Base-by-base conservation (phyloP, 805 yeast genomes). In the Ogataea minuta region DNA sequence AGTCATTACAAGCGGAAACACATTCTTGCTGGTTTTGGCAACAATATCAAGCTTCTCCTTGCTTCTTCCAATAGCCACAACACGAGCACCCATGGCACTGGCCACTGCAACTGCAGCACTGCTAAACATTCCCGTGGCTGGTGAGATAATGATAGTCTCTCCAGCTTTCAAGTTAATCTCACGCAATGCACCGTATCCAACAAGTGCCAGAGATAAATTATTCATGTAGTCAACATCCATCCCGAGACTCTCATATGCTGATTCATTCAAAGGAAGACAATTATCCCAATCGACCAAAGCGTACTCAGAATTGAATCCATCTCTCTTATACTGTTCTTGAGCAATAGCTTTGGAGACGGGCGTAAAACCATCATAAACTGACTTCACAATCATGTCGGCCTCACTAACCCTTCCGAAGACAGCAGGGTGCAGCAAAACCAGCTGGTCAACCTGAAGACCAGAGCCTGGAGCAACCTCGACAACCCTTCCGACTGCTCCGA, bases 381-480 rank as follows among this genome's bases (percentile, higher is more conserved):
- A 13, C 26, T 31, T 33, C 16, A 42, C 29, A 7, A 37, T 4
- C 12, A 13, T 14, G 2, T 20, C 27, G 4, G 20, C 24, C 3
- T 34, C 29, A 11, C 33, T 29, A 6, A 29, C 36, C 9, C 28
- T 28, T 5, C 39, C 30, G 9, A 8, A n/a, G 19, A 34, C 31
- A 4, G 12, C 23, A 4, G 29, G 7, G 10, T 37, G 42, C 21
- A 42, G 9, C 9, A 16, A 26, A 9, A 42, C 46, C 14, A 42
- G 30, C 17, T 42, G 36, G 5, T 36, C 46, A 11, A 11, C 12
- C 14, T 30, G n/a, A 9, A 30, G 56, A 21, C 61, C 54, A 33
- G n/a, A 34, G 15, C 30, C 34, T 7, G 60, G 54, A 39, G 52
- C 46, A 4, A 52, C 54, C 10, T 27, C 36, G 3, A 27, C 24